phyloP scores from a whole-genome alignment of 2,329 filamentous ascomycete genomes.

The Fusarium sororula region DNA sequence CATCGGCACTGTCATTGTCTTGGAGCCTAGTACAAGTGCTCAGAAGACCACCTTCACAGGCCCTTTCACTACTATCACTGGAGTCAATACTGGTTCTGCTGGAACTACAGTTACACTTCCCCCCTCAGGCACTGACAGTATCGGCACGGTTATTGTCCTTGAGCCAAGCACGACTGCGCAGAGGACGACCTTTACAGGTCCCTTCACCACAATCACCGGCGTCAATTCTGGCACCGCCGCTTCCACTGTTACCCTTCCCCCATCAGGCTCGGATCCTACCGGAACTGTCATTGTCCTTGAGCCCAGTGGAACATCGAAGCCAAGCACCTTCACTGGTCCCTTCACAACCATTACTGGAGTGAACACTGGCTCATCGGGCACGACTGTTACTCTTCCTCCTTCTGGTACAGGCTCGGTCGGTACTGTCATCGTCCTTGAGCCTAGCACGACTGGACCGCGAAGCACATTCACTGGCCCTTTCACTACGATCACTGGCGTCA shows the following conservation, averaged over 20 bases:
- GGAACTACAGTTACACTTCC: background rate
- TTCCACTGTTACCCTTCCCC: background rate
- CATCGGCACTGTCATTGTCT: background rate
- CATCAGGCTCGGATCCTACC: background rate
- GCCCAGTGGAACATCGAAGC: background rate
- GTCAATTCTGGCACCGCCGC: background rate
- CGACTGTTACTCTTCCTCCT: background rate
- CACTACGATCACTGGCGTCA: background rate
- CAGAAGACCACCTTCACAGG: background rate
- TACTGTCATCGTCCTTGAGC: background rate
- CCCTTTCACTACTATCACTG: background rate
- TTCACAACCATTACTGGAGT: background rate
- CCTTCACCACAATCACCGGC: background rate
- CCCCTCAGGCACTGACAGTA: background rate
- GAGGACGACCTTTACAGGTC: background rate
- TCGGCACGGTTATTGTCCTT: background rate
- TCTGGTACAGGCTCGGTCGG: background rate
- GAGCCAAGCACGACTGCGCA: background rate
- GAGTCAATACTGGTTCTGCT: background rate
- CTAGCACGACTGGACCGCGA: background rate
- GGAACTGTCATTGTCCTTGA: background rate
- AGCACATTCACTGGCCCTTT: background rate
- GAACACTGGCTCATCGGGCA: background rate
- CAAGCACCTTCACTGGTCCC: background rate
- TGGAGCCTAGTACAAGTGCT: background rate